phyloP scores from a whole-genome alignment of 179 eudicot genomes.

The Drosera spatulata region DNA sequence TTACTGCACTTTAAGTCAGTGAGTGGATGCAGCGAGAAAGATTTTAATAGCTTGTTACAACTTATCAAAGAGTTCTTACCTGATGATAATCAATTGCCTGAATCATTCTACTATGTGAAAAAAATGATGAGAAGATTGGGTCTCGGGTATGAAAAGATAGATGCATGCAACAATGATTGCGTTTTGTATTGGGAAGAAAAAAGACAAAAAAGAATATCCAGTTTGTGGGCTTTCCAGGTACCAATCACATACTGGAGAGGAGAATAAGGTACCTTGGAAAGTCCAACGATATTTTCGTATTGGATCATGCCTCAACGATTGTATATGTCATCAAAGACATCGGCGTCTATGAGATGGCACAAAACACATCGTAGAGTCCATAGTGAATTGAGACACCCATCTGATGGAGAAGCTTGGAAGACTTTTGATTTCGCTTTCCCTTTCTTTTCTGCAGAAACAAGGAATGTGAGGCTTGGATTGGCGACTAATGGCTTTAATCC shows the following conservation, averaged over 20 bases:
- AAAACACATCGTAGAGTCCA: not conserved
- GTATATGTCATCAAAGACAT: conserved; percentile 3
- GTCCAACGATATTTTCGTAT: not conserved
- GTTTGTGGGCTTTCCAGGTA: conserved; percentile 1
- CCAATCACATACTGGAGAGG: not conserved
- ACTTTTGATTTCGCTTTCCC: conserved; percentile 1
- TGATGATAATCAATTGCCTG: too few species aligned
- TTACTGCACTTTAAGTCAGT: too few species aligned
- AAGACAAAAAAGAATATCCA: not conserved
- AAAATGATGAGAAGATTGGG: too few species aligned
- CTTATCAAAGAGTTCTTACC: too few species aligned
- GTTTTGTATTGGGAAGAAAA: not conserved
- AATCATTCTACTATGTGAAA: too few species aligned
- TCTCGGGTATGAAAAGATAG: too few species aligned
- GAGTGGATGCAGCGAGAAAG: too few species aligned
- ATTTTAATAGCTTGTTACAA: too few species aligned
- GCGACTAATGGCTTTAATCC: conserved; percentile 11
- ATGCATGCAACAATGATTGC: not conserved
- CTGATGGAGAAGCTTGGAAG: conserved; percentile 6
- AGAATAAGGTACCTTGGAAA: not conserved
- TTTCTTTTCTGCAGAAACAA: not conserved
- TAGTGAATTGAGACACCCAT: conserved; percentile 8
- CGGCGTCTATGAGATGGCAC: conserved; percentile 5
- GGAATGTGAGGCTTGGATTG: conserved; percentile 9
- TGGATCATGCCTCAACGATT: conserved; percentile 1